Percentiles rank a stretch among this genome's conserved stretches.
Evolutionary conservation across 805 yeast genomes (phyloP).

Genomic region (Ogataea ramenticola): DNA sequence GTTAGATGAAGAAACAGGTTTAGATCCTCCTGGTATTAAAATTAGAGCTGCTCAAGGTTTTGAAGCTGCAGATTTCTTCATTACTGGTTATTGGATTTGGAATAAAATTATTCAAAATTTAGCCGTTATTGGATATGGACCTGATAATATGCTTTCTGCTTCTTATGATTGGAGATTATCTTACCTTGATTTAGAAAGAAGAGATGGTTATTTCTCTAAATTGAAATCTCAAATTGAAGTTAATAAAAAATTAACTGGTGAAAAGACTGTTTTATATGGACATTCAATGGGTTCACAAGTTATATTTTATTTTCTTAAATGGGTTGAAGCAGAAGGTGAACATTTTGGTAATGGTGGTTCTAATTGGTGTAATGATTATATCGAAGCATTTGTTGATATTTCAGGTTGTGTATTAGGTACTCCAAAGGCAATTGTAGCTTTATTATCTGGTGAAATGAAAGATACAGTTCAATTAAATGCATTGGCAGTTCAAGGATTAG

Average conservation of each 20-base stretch:
- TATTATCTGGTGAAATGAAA: slow-evolving; percentile 96
- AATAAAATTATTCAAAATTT: slow-evolving; percentile 89
- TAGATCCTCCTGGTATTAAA: slow-evolving; percentile 80
- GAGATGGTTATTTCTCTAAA: slow-evolving; percentile 81
- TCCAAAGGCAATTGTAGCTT: slow-evolving; percentile 87
- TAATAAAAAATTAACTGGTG: slow-evolving; percentile 38
- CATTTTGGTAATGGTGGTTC: slow-evolving; percentile 87
- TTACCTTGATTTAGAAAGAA: slow-evolving; percentile 75
- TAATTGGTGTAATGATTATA: slow-evolving; percentile 78
- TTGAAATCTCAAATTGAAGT: slow-evolving; percentile 70
- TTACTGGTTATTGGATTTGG: slow-evolving; percentile 99
- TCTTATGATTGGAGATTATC: slow-evolving; percentile 96
- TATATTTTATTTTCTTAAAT: slow-evolving; percentile 79
- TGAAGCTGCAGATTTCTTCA: slow-evolving; percentile 93
- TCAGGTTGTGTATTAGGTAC: slow-evolving; percentile 91
- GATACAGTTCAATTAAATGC: slow-evolving; percentile 94
- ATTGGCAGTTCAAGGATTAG: slow-evolving; percentile 88
- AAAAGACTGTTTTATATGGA: slow-evolving; percentile 73
- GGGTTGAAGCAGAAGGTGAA: slow-evolving; percentile 89
- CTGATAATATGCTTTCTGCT: slow-evolving; percentile 84
- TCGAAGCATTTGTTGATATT: slow-evolving; percentile 78
- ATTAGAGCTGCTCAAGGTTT: slow-evolving; percentile 92
- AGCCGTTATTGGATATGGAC: slow-evolving; percentile 91
- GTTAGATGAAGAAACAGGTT: slow-evolving; percentile 85
- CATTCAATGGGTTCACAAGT: slow-evolving; percentile 98